Percentiles rank a stretch among this genome's conserved stretches.
These are phyloP conservation scores for Cruciata laevipes DNA, from an alignment of 257 asterid genomes.

Conservation along the genomic window DNA sequence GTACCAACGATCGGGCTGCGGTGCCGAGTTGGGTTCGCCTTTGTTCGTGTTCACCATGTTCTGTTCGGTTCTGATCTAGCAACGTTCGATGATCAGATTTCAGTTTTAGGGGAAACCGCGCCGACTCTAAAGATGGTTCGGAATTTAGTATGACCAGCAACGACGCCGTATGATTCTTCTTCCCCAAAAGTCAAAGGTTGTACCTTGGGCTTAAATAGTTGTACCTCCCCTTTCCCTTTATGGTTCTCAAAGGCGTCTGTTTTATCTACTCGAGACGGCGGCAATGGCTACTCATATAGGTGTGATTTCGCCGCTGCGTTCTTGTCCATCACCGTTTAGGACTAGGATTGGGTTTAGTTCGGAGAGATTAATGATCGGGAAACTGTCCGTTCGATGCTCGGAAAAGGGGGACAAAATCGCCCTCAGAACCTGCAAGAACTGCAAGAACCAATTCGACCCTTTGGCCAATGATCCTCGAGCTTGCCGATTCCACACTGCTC, in stretches of 20 bases:
- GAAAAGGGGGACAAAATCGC: constrained; percentile 25
- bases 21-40: constrained; percentile 73
- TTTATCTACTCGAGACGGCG: neutral
- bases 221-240: neutral
- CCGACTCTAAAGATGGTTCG: constrained; percentile 1
- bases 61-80: neutral
- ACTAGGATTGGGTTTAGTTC: constrained; percentile 10
- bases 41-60: constrained; percentile 58
- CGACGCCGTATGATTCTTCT: neutral
- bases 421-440: constrained; percentile 74
- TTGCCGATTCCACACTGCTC: constrained; percentile 83
- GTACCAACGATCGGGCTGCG: constrained; percentile 87
- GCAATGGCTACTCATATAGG: constrained; percentile 14
- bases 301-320: neutral
- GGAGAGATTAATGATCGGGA: constrained; percentile 22
- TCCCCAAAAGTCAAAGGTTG: neutral
- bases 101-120: neutral
- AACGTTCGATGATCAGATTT: neutral
- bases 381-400: constrained; percentile 43
- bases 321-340: constrained; percentile 10
- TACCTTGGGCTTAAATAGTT: neutral
- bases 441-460: constrained; percentile 87
- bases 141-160: neutral
- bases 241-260: neutral
- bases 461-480: constrained; percentile 72